Percentiles rank a stretch among this genome's conserved stretches.
These are phyloP conservation scores for Colletotrichum paranaense DNA, from an alignment of 2,329 filamentous ascomycete species.

Conservation along the genomic window DNA sequence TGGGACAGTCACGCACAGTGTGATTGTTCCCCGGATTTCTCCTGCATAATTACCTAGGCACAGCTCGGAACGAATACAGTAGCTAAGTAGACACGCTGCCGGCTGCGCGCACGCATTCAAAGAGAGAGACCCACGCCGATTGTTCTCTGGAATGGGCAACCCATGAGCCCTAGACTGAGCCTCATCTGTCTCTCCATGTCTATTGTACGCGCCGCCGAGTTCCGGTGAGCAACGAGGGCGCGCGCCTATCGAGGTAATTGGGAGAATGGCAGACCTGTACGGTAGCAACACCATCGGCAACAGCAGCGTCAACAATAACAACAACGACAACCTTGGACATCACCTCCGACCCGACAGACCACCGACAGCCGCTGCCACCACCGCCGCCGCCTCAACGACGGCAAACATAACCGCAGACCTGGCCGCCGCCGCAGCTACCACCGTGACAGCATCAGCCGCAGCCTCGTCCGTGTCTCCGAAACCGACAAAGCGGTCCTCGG, in stretches of 20 bases:
- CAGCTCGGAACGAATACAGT: neutral
- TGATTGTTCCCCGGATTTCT: constrained; percentile 6
- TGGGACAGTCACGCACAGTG: neutral
- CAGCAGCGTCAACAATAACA: constrained; percentile 15
- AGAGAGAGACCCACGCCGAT: constrained; percentile 32
- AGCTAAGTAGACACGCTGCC: neutral
- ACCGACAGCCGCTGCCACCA: constrained; percentile 30
- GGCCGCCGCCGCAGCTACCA: constrained; percentile 1
- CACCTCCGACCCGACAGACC: constrained; percentile 33
- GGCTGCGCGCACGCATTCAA: neutral
- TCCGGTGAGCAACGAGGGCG: constrained; percentile 29
- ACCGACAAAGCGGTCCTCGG: constrained; percentile 52
- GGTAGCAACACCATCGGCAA: constrained; percentile 16
- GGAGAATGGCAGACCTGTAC: constrained; percentile 33
- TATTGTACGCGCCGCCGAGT: constrained; percentile 23
- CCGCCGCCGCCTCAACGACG: neutral
- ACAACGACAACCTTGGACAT: constrained; percentile 30
- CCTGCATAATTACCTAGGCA: neutral
- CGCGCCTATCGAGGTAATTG: constrained; percentile 5
- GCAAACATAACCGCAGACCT: constrained; percentile 5
- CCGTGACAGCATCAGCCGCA: constrained; percentile 31
- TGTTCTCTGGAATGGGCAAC: constrained; percentile 32
- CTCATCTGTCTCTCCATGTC: constrained; percentile 30
- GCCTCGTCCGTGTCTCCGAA: constrained; percentile 35
- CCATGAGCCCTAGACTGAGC: constrained; percentile 30